Evolutionary conservation across 1,284 basidiomycete genomes (phyloP).

Genomic region (Ceratobasidium sp.): DNA sequence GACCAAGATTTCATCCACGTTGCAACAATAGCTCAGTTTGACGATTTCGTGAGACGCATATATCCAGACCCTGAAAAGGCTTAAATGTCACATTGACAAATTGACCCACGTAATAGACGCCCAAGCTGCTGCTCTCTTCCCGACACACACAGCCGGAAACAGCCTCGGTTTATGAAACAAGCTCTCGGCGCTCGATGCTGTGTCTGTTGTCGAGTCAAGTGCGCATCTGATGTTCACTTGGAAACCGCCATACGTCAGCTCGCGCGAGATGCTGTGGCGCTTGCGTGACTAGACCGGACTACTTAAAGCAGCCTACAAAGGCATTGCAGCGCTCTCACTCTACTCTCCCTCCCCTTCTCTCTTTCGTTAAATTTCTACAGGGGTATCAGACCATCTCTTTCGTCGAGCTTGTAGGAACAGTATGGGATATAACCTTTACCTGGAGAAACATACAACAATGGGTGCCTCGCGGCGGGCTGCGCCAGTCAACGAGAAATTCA

Average conservation of each 20-base stretch:
- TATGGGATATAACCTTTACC: conserved; percentile 9
- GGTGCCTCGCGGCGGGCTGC: not conserved
- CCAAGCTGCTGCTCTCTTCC: not conserved
- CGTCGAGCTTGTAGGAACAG: too few relatives aligned
- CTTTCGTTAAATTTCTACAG: too few relatives aligned
- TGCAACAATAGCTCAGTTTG: too few relatives aligned
- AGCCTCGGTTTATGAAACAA: not conserved
- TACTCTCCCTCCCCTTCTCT: not conserved
- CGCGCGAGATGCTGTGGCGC: not conserved
- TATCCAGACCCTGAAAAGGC: not conserved
- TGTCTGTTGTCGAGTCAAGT: not conserved
- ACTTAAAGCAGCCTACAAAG: not conserved
- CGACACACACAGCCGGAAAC: not conserved
- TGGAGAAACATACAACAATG: not conserved
- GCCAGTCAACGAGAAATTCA: not conserved
- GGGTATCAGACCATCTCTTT: too few relatives aligned
- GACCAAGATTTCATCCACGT: too few relatives aligned
- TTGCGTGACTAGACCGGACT: not conserved
- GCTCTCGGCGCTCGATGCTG: conserved; percentile 1
- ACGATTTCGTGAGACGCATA: too few relatives aligned
- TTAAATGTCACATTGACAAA: not conserved
- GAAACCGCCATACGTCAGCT: conserved; percentile 1
- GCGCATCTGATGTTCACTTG: not conserved
- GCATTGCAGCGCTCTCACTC: too few relatives aligned
- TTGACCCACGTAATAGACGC: conserved; percentile 4